Evolutionary conservation across 768 basidiomycete species (phyloP).

Genomic region (Boletus rufocinnamomeus): DNA sequence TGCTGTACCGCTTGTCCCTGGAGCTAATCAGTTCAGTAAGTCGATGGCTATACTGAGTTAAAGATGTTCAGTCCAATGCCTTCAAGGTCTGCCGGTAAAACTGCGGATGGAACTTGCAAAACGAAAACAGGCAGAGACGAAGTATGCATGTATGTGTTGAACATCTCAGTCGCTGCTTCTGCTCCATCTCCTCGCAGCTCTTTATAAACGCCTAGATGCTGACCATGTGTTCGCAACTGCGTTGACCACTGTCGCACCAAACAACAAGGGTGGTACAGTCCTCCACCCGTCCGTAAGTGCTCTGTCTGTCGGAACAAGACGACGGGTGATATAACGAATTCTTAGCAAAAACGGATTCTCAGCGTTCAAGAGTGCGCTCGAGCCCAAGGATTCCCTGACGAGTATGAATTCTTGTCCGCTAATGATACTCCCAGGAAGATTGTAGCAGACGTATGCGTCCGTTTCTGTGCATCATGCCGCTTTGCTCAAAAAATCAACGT

Average conservation of each 20-base stretch:
- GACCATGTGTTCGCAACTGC: constrained; percentile 62
- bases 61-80: neutral
- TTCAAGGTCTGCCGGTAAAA: constrained; percentile 44
- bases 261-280: constrained; percentile 46
- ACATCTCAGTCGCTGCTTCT: constrained; percentile 1
- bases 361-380: constrained; percentile 70
- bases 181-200: constrained; percentile 37
- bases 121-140: constrained; percentile 27
- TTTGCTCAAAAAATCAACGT: constrained; percentile 1
- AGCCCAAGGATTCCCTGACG: constrained; percentile 78
- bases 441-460: constrained; percentile 52
- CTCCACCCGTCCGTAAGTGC: constrained; percentile 48
- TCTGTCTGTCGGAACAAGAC: neutral
- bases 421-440: constrained; percentile 38
- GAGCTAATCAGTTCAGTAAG: constrained; percentile 55
- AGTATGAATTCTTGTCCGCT: constrained; percentile 59
- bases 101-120: constrained; percentile 42
- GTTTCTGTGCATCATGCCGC: neutral
- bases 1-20: constrained; percentile 52
- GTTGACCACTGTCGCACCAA: constrained; percentile 56
- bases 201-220: constrained; percentile 58
- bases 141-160: constrained; percentile 30
- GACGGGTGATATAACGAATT: neutral
- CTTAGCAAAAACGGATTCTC: constrained; percentile 70
- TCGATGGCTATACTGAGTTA: neutral